Evolutionary conservation across 306 rosid genomes (phyloP), one percentile per base, ranked within the genome.

Genomic region (Pyrus pyrifolia): DNA sequence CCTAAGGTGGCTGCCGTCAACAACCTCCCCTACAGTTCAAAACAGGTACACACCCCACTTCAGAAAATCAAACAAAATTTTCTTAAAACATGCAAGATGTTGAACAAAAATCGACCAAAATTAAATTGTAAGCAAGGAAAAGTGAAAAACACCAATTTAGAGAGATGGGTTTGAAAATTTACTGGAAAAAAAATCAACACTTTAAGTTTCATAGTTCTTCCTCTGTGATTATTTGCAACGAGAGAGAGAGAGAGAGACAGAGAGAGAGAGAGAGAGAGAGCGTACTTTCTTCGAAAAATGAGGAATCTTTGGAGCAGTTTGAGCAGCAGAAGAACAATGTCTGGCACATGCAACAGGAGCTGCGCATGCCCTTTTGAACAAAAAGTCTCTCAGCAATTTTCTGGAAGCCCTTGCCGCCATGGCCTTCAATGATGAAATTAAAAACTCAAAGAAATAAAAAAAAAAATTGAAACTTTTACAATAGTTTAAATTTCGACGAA

Each of bases 1-100:
- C 98, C 97, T 68, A 95, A 75, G 73, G 97, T 82, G 67, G 93
- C 92, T 74, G 96, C 98, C 8, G 97, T 95, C 44, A 85, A 83
- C 74, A 92, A 75, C 83, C 92, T 88, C 82, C 97, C 97, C 96
- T 89, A 78, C 82, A 83, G 79, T 67, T 78, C 77, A 85, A 81
- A 73, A 74, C 15, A 85, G 81, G 31, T 67, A 76, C 1, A 49
- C 51, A 29, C 73, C n/a, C 19, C 53, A 65, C 63, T 49, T 81
- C 53, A 73, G 53, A 49, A 67, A 83, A 75, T 55, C 75, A 71
- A 46, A 80, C 52, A 70, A 63, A 35, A 73, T 62, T 46, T 51
- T 55, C 6, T 13, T 27, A 69, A 42, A 22, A 59, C 22, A 45
- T 14, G 29, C 19, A 57, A 12, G 14, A 45, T 1, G 40, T 77